Base-by-base conservation (phyloP, 202 grass and related monocot species). In the Cymbopogon flexuosus region DNA sequence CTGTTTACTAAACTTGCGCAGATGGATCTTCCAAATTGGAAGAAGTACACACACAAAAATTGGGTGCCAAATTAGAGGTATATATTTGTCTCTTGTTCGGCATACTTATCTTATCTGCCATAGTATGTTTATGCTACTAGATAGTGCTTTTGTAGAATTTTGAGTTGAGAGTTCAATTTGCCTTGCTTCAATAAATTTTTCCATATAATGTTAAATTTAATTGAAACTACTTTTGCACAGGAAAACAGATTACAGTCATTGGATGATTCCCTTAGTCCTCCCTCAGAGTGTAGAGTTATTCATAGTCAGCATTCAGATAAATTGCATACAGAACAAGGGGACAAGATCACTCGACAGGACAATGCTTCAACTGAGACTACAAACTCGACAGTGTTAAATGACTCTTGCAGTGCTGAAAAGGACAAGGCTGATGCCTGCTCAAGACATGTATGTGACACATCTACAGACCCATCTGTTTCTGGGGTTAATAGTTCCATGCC, bases 361-460 rank as follows among this genome's bases (percentile, higher is more conserved):
- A 89, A 91, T 78, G 47, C 87, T 85, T 93, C 90, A 49, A 86
- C 78, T 0, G 82, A 94, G 70, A 84, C 88, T 61, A 77, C 84
- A 85, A 83, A 85, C 46, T 91, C 90, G 54, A 85, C 77, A 42
- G 72, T 81, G 41, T 63, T 92, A 76, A 97, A 90, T 84, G 83
- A 60, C 27, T 78, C 66, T 84, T 87, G 81, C 59, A 54, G 43
- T 89, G 88, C 78, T 85, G 85, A 93, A 81, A 91, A 88, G 29
- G 93, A 91, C 85, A 96, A 82, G 66, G 79, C 87, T 5, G 87
- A 96, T 77, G 77, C 80, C 73, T 90, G 83, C 41, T 93, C 85
- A 70, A 72, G 73, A 86, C 75, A 70, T 37, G 34, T 39, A 70
- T 88, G 86, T 61, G 65, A 92, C 16, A 70, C 84, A 78, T 79